Conservation (phyloP, 2,329 filamentous ascomycete species). For the Fusarium secorum region DNA sequence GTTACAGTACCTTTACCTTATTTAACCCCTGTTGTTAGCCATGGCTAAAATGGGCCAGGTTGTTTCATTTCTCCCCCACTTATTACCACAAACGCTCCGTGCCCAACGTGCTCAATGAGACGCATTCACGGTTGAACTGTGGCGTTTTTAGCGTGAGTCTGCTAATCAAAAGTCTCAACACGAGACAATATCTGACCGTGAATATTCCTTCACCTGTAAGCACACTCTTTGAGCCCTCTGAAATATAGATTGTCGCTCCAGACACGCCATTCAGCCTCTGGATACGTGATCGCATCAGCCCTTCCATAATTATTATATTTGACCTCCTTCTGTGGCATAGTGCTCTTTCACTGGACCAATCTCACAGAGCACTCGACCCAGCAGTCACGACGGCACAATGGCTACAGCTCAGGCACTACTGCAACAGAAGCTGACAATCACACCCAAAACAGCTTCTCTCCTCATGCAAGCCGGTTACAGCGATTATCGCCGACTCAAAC, state of each 20-base stretch:
- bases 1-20: background rate
- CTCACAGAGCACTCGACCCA: rapidly evolving
- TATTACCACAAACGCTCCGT: background rate
- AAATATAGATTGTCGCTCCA: rapidly evolving
- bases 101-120: background rate
- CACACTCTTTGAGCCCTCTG: background rate
- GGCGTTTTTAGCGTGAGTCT: background rate
- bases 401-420: background rate
- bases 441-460: background rate
- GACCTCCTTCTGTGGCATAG: rapidly evolving
- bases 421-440: background rate
- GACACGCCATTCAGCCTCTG: rapidly evolving
- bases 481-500: background rate
- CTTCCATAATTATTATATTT: background rate
- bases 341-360: rapidly evolving
- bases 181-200: background rate
- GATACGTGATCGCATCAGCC: background rate
- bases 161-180: background rate
- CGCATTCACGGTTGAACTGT: background rate
- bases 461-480: background rate
- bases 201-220: background rate
- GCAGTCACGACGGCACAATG: background rate
- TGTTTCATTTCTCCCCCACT: background rate
- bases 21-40: background rate
- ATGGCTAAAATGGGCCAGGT: background rate